phyloP scores from a whole-genome alignment of 192 early-diverging fungal genomes.

The Rhizophagus sp. region DNA sequence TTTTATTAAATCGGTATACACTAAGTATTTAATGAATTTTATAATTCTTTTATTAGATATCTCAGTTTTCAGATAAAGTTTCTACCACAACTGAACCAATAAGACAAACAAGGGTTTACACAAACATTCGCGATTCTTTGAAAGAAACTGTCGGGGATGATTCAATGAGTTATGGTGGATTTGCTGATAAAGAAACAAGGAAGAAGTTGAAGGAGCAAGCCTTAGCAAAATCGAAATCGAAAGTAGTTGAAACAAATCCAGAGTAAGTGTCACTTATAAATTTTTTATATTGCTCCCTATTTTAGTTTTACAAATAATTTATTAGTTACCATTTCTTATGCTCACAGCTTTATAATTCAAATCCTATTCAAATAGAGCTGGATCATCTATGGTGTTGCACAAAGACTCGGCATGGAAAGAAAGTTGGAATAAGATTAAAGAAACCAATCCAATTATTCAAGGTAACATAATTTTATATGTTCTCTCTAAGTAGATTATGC shows the following conservation, averaged over 20 bases:
- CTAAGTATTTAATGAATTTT: neutral
- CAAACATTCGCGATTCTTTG: constrained; percentile 62
- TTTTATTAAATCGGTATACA: neutral
- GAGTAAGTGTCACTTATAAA: constrained; percentile 28
- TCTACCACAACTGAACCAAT: constrained; percentile 67
- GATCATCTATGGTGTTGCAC: constrained; percentile 79
- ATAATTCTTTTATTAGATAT: constrained; percentile 40
- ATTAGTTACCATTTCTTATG: neutral
- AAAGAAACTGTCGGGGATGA: constrained; percentile 73
- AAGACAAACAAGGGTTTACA: constrained; percentile 65
- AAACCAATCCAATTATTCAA: constrained; percentile 82
- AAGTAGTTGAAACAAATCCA: constrained; percentile 38
- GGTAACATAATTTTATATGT: constrained; percentile 35
- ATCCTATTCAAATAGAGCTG: constrained; percentile 52
- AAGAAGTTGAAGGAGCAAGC: constrained; percentile 54
- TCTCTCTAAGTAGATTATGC: neutral
- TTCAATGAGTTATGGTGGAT: constrained; percentile 71
- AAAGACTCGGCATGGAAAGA: constrained; percentile 86
- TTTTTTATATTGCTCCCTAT: constrained; percentile 6
- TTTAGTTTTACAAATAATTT: neutral
- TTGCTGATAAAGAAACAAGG: constrained; percentile 74
- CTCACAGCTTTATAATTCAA: constrained; percentile 2
- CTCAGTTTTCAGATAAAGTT: constrained; percentile 62
- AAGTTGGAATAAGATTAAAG: constrained; percentile 92
- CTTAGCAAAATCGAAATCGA: neutral